Conservation (phyloP, 495 filamentous ascomycete genomes). For the Penicillium robsamsonii region DNA sequence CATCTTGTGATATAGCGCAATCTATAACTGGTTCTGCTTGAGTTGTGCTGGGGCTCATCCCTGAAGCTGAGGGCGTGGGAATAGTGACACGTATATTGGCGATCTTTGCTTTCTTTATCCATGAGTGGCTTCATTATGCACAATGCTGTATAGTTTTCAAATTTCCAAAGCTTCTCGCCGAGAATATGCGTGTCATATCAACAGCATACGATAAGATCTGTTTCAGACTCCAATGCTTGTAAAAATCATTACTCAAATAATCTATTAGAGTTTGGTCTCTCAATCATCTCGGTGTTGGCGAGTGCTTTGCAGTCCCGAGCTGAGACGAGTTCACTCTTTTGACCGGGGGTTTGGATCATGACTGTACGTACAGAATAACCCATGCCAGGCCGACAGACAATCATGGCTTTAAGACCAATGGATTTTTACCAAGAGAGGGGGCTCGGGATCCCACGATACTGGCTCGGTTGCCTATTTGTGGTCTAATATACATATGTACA, state of each 20-base stretch:
- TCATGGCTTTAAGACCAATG: constrained; percentile 1
- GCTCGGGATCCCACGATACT: background rate
- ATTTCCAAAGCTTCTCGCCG: background rate
- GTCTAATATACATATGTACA: background rate
- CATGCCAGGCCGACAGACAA: constrained; percentile 6
- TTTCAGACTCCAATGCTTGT: background rate
- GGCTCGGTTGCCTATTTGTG: background rate
- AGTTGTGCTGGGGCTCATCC: constrained; percentile 1
- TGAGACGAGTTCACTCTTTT: background rate
- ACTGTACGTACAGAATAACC: constrained; percentile 6
- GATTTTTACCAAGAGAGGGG: background rate
- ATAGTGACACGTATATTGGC: constrained; percentile 3
- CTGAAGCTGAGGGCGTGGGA: constrained; percentile 7
- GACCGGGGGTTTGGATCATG: constrained; percentile 10
- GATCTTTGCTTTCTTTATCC: background rate
- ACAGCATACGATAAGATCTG: background rate
- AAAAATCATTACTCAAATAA: background rate
- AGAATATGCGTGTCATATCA: background rate
- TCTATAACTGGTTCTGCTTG: constrained; percentile 4
- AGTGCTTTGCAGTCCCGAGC: constrained; percentile 2
- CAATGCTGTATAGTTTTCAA: background rate
- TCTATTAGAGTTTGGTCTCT: background rate
- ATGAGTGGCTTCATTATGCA: background rate
- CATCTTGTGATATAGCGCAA: background rate
- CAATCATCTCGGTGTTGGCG: background rate